phyloP scores from a whole-genome alignment of 192 early-diverging fungal genomes.

The Coemansia sp. region DNA sequence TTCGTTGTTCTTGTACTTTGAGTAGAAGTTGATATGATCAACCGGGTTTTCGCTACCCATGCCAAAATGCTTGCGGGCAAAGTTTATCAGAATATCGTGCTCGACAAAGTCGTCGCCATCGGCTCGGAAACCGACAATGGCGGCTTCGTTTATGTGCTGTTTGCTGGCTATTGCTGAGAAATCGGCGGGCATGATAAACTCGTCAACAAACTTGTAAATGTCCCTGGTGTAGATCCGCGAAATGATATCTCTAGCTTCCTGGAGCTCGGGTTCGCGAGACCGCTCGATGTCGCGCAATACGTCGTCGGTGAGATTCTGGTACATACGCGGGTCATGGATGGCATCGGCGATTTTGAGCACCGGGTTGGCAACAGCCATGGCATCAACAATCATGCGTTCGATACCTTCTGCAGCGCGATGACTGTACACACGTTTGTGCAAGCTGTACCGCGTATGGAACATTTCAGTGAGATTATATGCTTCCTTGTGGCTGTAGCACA shows the following conservation, averaged over 20 bases:
- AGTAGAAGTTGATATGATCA: conserved; percentile 79
- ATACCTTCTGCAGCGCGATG: conserved; percentile 79
- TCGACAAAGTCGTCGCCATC: conserved; percentile 63
- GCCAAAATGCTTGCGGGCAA: conserved; percentile 77
- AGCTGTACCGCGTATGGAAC: conserved; percentile 78
- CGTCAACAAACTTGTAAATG: conserved; percentile 86
- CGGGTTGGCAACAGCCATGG: conserved; percentile 78
- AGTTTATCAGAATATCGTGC: conserved; percentile 76
- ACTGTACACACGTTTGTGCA: conserved; percentile 85
- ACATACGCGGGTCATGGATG: conserved; percentile 67
- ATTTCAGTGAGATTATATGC: conserved; percentile 85
- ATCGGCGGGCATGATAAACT: conserved; percentile 65
- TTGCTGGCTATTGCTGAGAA: conserved; percentile 25
- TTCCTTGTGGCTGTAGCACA: conserved; percentile 90
- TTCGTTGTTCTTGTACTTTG: conserved; percentile 61
- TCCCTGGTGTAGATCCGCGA: conserved; percentile 76
- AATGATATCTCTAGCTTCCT: conserved; percentile 69
- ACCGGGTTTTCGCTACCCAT: conserved; percentile 87
- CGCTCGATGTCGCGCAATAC: conserved; percentile 76
- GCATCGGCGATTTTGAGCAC: conserved; percentile 63
- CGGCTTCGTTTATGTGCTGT: conserved; percentile 56
- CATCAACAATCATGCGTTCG: conserved; percentile 91
- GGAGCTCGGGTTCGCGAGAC: conserved; percentile 63
- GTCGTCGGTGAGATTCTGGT: conserved; percentile 79
- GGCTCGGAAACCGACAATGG: conserved; percentile 65